Evolutionary conservation across 2,329 filamentous ascomycete genomes (phyloP), one percentile per base, ranked within the genome.

Genomic region (Neonectria faginata): DNA sequence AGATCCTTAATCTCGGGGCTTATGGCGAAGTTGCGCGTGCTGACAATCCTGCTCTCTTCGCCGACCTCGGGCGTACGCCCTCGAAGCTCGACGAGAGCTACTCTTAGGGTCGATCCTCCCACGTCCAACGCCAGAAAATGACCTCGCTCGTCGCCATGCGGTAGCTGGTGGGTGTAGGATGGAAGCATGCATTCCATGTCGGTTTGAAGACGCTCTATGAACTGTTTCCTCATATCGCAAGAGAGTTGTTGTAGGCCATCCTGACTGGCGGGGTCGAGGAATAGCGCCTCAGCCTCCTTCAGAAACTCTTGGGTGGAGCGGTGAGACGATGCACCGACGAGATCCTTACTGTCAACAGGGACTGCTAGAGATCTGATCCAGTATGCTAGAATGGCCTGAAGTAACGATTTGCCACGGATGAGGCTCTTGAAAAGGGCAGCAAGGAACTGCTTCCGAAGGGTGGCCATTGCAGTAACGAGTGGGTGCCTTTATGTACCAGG

Each of bases 51-150:
- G 68, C 80, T 84, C 71, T 82, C 82, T 53, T 78, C 76, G 20
- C 77, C 80, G 8, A 73, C 75, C 6, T 67, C 67, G 22, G 74
- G 73, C 22, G 77, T 78, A 31, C 80, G 79, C 11, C 87, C 86
- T 56, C 79, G 79, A 60, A 91, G 80, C 67, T 89, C 84, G 50
- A 91, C 87, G 69, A 91, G 73, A 6, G 88, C 89, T 31, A 92
- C 87, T 57, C 89, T 83, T 65, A 91, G 79, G 11, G 88, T 92
- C 41, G 89, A 91, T 2, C 89, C 89, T 41, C 89, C 89, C n/a
- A 92, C 87, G 74, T 92, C 89, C 41, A 91, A 80, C 22, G 88
- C 87, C 57, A 91, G 79, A 74, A 84, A 91, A 57, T 83, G 84
- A 27, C 89, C 89, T 47, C 73, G 76, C 73, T 91, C 89, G 51